Base-by-base conservation (phyloP, 495 filamentous ascomycete species). In the Cercophora samala region DNA sequence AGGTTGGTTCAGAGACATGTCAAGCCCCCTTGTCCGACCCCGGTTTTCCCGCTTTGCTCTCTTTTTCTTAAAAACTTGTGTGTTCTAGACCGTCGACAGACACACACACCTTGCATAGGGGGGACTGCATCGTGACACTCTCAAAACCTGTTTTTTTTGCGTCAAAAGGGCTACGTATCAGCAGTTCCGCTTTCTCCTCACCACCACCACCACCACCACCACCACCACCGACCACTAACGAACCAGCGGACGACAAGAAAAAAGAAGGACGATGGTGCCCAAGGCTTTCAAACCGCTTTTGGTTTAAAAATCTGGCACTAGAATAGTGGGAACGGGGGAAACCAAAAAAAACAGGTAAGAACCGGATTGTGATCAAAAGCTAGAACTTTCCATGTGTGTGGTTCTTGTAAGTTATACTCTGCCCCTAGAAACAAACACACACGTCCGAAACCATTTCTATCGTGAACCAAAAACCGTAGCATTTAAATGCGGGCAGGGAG, bases 141-240 rank as follows among this genome's bases (percentile, higher is more conserved):
- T 23, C 64, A 74, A 74, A 66, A 76, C 74, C 70, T 72, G 66
- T 72, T 72, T 76, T n/a, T 76, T 67, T 72, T 72, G 58, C 42
- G 46, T 67, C 64, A 67, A 64, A 65, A 67, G 64, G 62, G 11
- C 37, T 46, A 46, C 37, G 13, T 46, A 63, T 62, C 53, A 67
- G 60, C 68, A 69, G 55, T 46, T 29, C 37, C 37, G 37, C 15
- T 46, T 46, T 17, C 15, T 46, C 37, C 37, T 46, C 37, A 13
- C 37, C 37, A 46, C 37, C 37, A 46, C 6, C 37, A 9, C 8
- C 37, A 46, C 37, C 37, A 46, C 6, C 37, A 9, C 8, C 37
- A 13, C 37, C 37, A 46, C 37, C 37, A 46, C 6, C 37, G n/a
- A n/a, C n/a, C n/a, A n/a, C n/a, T n/a, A n/a, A n/a, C n/a, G n/a